A percentile compares a stretch with the other conserved stretches of the same genome.
These are phyloP conservation scores for Neostapfia colusana DNA, from an alignment of 176 grass and related monocot species.

Conservation along the genomic window DNA sequence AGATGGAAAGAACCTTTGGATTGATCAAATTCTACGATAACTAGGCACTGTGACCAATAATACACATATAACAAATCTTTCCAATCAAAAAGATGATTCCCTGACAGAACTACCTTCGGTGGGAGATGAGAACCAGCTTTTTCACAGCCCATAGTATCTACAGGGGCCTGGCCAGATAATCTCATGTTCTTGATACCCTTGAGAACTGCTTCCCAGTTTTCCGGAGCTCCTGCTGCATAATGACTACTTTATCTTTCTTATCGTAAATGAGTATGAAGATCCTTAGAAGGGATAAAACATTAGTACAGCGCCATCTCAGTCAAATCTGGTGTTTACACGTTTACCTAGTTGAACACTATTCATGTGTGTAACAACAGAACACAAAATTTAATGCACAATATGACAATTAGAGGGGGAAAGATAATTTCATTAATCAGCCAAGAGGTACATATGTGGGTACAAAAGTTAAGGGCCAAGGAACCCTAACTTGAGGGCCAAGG, in stretches of 20 bases:
- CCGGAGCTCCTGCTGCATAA: conserved; percentile 52
- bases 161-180: conserved; percentile 70
- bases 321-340: conserved; percentile 9
- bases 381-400: background rate
- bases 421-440: too few species aligned
- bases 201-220: conserved; percentile 79
- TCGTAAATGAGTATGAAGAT: background rate
- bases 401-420: too few species aligned
- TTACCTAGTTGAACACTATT: conserved; percentile 2
- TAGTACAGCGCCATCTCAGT: background rate
- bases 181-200: conserved; percentile 89
- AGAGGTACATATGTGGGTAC: too few species aligned
- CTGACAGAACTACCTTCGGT: conserved; percentile 59
- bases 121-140: conserved; percentile 83
- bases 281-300: background rate
- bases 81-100: background rate
- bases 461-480: too few species aligned
- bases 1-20: background rate
- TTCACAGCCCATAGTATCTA: conserved; percentile 92
- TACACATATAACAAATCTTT: background rate
- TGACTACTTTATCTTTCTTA: conserved; percentile 26
- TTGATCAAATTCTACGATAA: background rate
- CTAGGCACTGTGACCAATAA: background rate
- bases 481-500: too few species aligned
- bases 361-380: background rate